Base-by-base conservation (phyloP, 2,329 filamentous ascomycete genomes). In the Aspergillus neotritici region DNA sequence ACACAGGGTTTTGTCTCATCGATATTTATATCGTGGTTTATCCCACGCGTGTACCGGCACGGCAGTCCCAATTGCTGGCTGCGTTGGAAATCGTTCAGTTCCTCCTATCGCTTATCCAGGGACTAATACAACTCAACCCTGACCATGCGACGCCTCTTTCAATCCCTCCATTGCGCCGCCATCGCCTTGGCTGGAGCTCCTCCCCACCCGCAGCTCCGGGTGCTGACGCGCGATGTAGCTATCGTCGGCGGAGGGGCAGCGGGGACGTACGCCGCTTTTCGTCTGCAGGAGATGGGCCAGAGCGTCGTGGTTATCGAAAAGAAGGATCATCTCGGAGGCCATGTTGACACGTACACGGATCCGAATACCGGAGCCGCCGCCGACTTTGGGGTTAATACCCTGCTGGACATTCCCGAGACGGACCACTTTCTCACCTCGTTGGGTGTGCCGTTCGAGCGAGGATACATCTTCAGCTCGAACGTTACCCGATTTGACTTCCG, bases 341-440 rank as follows among this genome's bases (percentile, higher is more conserved):
- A 61, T 34, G 55, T 53, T 1, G 44, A 54, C 13, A 61, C 61
- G 5, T 59, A 55, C 37, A 45, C 41, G 10, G 53, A 61, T 34
- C 53, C 52, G 3, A 21, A 7, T 1, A 60, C 48, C 4, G 44
- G 41, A 4, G 34, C 40, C 1, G 43, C 49, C 7, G 44, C 64
- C n/a, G 59, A 63, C 40, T 58, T 56, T 32, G 61, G 63, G 7
- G 60, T 64, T 3, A 41, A 51, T n/a, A 45, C 47, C 11, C 62
- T 49, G 34, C 47, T 52, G 33, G 51, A 61, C 36, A 53, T 45
- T 5, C 39, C 48, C 4, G 47, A 53, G 10, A 44, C 47, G 3
- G 37, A 32, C 2, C 32, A 56, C 4, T 62, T 55, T 41, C 58
- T 65, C 32, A 41, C 37, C 8, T 49, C 52, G 17, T 51, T 62